phyloP scores from a whole-genome alignment of 2,329 filamentous ascomycete genomes.

The Cladosporium colombiae region DNA sequence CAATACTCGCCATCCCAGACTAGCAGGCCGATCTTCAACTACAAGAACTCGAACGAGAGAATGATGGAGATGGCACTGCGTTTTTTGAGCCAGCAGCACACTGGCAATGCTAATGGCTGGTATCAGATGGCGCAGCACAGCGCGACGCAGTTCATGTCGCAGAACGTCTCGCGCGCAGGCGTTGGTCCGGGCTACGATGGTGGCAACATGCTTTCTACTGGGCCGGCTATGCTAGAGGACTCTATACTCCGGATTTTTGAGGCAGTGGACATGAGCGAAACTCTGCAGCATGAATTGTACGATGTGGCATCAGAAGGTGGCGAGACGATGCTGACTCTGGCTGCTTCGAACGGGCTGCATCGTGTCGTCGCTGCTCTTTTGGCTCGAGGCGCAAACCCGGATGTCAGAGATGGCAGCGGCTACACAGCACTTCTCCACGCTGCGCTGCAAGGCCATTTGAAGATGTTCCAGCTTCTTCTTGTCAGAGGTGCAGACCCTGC shows the following conservation, averaged over 20 bases:
- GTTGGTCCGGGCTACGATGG: constrained; percentile 21
- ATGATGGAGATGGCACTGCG: constrained; percentile 59
- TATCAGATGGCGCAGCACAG: constrained; percentile 33
- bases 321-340: constrained; percentile 79
- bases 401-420: constrained; percentile 73
- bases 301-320: constrained; percentile 65
- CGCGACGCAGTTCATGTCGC: constrained; percentile 30
- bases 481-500: constrained; percentile 71
- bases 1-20: constrained; percentile 32
- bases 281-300: constrained; percentile 64
- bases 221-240: constrained; percentile 22
- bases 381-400: constrained; percentile 74
- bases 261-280: constrained; percentile 72
- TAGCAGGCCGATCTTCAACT: constrained; percentile 58
- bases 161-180: constrained; percentile 27
- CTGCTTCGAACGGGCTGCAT: constrained; percentile 72
- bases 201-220: constrained; percentile 22
- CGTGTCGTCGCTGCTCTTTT: constrained; percentile 76
- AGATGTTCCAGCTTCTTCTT: constrained; percentile 75
- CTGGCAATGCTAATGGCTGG: constrained; percentile 35
- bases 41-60: constrained; percentile 66
- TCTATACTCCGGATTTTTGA: constrained; percentile 21
- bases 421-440: constrained; percentile 83
- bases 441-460: constrained; percentile 70
- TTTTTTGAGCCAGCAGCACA: constrained; percentile 39